Evolutionary conservation across 176 grass and related monocot genomes (phyloP).

Genomic region (Ampelocalamus luodianensis): DNA sequence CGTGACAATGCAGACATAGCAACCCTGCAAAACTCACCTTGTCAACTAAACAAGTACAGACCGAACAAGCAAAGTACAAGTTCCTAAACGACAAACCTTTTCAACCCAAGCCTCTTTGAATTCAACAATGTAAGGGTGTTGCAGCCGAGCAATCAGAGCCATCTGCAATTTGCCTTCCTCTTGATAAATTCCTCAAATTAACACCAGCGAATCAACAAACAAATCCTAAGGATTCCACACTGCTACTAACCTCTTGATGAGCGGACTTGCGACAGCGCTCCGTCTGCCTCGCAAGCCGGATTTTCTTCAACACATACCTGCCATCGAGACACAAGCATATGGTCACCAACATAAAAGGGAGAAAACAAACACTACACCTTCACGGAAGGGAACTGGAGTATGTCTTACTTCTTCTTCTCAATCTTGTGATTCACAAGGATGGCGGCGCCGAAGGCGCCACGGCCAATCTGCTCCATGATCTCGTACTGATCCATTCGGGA

Average conservation of each 20-base stretch:
- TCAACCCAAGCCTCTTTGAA: slow-evolving; percentile 99
- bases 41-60: slow-evolving; percentile 44
- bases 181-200: slow-evolving; percentile 2
- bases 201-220: background rate
- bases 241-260: slow-evolving; percentile 79
- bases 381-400: background rate
- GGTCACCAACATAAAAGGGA: background rate
- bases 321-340: slow-evolving; percentile 23
- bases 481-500: slow-evolving; percentile 98
- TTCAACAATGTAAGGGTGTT: slow-evolving; percentile 94
- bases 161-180: slow-evolving; percentile 60
- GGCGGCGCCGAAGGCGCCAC: slow-evolving; percentile 89
- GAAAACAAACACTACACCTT: background rate
- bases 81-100: slow-evolving; percentile 55
- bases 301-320: slow-evolving; percentile 98
- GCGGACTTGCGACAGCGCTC: slow-evolving; percentile 87
- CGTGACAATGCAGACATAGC: slow-evolving; percentile 97
- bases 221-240: background rate
- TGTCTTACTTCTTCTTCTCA: slow-evolving; percentile 88
- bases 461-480: slow-evolving; percentile 98
- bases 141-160: slow-evolving; percentile 89
- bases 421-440: slow-evolving; percentile 97
- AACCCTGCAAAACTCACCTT: slow-evolving; percentile 66
- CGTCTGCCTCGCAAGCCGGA: slow-evolving; percentile 89
- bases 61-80: slow-evolving; percentile 8